phyloP scores from a whole-genome alignment of 2,329 filamentous ascomycete species.

The Thelonectria discophora region DNA sequence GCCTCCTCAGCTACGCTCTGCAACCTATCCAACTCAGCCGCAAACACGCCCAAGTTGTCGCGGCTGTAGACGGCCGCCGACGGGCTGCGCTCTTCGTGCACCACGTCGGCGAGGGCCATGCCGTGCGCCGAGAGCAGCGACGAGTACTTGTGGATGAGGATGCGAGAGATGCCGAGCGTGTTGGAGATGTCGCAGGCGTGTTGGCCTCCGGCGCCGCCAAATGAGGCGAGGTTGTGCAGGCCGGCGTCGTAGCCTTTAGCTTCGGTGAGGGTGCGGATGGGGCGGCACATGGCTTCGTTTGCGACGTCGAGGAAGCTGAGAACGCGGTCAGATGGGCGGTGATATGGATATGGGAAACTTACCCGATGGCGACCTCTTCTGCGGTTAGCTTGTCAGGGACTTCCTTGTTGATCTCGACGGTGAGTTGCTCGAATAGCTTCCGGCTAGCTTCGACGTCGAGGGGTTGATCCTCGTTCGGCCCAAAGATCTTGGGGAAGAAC shows the following conservation, averaged over 20 bases:
- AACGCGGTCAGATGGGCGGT: too few species aligned
- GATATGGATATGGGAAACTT: neutral
- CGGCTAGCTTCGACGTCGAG: conserved; percentile 79
- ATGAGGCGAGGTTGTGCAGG: conserved; percentile 85
- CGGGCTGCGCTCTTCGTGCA: conserved; percentile 82
- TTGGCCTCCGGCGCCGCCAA: conserved; percentile 89
- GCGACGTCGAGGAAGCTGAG: conserved; percentile 85
- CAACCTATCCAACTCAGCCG: conserved; percentile 77
- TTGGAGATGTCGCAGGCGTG: conserved; percentile 88
- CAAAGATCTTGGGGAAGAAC: conserved; percentile 94
- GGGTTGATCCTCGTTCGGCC: conserved; percentile 82
- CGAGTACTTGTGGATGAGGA: conserved; percentile 85
- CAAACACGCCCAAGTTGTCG: conserved; percentile 67
- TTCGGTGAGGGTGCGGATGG: conserved; percentile 87
- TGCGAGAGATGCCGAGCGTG: conserved; percentile 82
- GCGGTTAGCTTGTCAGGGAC: conserved; percentile 74
- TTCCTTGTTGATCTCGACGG: conserved; percentile 79
- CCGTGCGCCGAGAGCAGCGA: conserved; percentile 89
- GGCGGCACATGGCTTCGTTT: conserved; percentile 90
- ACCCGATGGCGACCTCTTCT: conserved; percentile 74
- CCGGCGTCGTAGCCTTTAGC: conserved; percentile 90
- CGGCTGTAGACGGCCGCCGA: conserved; percentile 66
- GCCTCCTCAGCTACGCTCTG: conserved; percentile 74
- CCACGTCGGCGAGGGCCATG: conserved; percentile 90
- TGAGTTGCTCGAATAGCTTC: conserved; percentile 76